Base-by-base conservation (phyloP, 2,329 filamentous ascomycete genomes). In the Diaporthe sp. region DNA sequence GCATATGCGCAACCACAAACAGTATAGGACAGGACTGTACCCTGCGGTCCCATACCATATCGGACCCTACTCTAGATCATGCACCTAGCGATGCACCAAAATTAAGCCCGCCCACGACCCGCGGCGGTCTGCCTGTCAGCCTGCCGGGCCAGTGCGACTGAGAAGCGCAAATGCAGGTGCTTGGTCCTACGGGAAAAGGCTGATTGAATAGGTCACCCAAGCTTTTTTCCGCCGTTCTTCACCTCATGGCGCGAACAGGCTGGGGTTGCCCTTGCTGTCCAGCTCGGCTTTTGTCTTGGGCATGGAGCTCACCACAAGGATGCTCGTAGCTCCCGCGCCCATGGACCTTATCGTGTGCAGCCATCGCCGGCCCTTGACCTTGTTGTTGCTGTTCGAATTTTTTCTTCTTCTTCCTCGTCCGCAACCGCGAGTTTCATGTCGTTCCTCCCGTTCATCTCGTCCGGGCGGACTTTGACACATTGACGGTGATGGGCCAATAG, bases 211-310 rank as follows among this genome's bases (percentile, higher is more conserved):
- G 61, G 50, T 19, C 65, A 55, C 55, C 55, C 42, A 50, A 68
- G 71, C 71, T 72, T 55, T 55, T 55, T 47, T 27, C 44, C 44
- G 58, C 70, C 53, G 56, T 53, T 55, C 30, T 53, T 39, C 44
- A 47, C 58, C 72, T 25, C 32, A n/a, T 42, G 8, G 58, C 17
- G 58, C 65, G 44, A 30, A 47, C 44, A 15, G 37, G 10, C 73
- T 53, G 47, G 73, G 73, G 63, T 74, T 15, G 73, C 17, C 70
- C 73, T 72, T 72, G 61, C 70, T 53, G 27, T 51, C 19, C 30
- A 27, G 51, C 35, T 50, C 39, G 59, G 55, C 61, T 61, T 47
- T 53, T 50, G 51, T 27, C 61, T 69, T 58, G 53, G 61, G 53
- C 55, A 50, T 61, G 42, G 61, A 63, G 27, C 73, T 68, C 42